Percentiles rank a stretch among this genome's conserved stretches.
Evolutionary conservation across 2,329 filamentous ascomycete species (phyloP).

Genomic region (Dothiorella sarmentorum): DNA sequence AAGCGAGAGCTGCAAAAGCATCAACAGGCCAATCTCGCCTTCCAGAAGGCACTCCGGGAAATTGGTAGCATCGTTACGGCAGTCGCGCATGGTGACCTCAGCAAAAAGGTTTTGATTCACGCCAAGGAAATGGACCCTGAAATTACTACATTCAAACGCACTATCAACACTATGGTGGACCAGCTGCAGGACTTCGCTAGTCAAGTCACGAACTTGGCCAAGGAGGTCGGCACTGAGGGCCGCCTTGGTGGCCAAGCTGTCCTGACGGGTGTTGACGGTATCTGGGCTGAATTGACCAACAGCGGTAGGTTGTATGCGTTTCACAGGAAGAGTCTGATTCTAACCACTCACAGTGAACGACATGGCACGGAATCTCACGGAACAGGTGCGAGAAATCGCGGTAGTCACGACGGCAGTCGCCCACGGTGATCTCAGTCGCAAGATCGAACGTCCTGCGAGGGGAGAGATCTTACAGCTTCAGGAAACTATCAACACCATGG

Average conservation of each 20-base stretch:
- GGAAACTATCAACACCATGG: slow-evolving; percentile 74
- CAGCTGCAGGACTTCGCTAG: slow-evolving; percentile 95
- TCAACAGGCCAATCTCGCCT: slow-evolving; percentile 96
- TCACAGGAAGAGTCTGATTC: slow-evolving; percentile 25
- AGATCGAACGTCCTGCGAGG: slow-evolving; percentile 89
- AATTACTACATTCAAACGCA: slow-evolving; percentile 95
- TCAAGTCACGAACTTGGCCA: slow-evolving; percentile 89
- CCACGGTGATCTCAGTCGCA: slow-evolving; percentile 88
- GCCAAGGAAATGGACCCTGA: slow-evolving; percentile 96
- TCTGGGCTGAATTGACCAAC: slow-evolving; percentile 90
- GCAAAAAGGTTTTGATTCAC: slow-evolving; percentile 95
- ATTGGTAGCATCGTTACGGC: slow-evolving; percentile 97
- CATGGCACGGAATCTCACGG: slow-evolving; percentile 97
- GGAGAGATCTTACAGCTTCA: slow-evolving; percentile 95
- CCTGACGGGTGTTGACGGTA: slow-evolving; percentile 90
- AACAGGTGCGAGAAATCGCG: slow-evolving; percentile 95
- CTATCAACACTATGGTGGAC: slow-evolving; percentile 99
- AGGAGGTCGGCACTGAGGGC: slow-evolving; percentile 94
- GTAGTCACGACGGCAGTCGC: slow-evolving; percentile 95
- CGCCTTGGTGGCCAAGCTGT: slow-evolving; percentile 90
- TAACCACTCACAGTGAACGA: slow-evolving; percentile 67
- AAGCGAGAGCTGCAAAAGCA: slow-evolving; percentile 95
- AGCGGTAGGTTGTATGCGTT: slow-evolving; percentile 42
- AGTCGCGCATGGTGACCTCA: slow-evolving; percentile 90
- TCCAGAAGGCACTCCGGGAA: slow-evolving; percentile 93